Conservation (phyloP, 306 rosid species). For the Canavalia gladiata region DNA sequence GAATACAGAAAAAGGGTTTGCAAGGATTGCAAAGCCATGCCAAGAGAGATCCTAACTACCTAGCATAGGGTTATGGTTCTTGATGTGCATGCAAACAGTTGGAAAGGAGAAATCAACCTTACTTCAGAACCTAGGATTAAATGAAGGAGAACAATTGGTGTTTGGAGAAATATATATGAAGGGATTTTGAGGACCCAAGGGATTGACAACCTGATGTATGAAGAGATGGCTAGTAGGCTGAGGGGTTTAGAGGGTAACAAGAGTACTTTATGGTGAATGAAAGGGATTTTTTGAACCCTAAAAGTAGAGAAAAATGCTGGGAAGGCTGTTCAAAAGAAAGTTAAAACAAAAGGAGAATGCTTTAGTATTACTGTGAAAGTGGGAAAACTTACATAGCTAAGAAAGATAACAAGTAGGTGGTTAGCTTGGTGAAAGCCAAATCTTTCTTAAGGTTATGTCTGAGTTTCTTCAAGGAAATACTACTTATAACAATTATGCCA, state of each 20-base stretch:
- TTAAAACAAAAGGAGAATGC: background rate
- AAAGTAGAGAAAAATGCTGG: background rate
- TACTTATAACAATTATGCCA: background rate
- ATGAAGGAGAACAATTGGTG: background rate
- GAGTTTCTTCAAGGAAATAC: background rate
- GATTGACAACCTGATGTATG: background rate
- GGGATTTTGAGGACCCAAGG: background rate
- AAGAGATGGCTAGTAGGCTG: background rate
- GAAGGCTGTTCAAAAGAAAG: background rate
- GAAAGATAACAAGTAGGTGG: background rate
- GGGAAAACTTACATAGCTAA: background rate
- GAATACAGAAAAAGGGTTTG: background rate
- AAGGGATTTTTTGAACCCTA: background rate
- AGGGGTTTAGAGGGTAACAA: background rate
- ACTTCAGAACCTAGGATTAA: background rate
- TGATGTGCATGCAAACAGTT: background rate
- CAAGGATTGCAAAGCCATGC: background rate
- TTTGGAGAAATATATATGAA: background rate
- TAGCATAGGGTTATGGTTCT: background rate
- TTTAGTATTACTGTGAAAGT: background rate
- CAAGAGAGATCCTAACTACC: background rate
- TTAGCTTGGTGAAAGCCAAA: background rate
- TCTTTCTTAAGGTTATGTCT: background rate
- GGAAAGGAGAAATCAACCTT: constrained; percentile 14
- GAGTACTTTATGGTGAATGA: background rate